Base-by-base conservation (phyloP, 805 yeast genomes). In the Groenewaldozyma salmanticensis region DNA sequence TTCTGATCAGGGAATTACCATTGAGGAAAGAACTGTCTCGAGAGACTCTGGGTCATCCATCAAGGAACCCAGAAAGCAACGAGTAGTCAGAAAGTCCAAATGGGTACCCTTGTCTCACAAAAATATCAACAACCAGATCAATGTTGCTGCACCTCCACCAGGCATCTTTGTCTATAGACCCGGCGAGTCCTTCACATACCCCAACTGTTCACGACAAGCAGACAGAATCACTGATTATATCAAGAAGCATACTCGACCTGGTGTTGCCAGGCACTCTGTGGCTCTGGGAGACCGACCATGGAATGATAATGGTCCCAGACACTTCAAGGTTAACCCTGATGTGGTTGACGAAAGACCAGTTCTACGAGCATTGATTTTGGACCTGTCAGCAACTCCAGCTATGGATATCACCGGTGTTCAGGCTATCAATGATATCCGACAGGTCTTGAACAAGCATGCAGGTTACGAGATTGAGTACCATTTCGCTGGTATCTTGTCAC, bases 141-240 rank as follows among this genome's bases (percentile, higher is more conserved):
- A 66, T 1, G 73, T 88, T 4, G 59, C 59, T 13, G 82, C 87
- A 1, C 95, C 96, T 13, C 96, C 96, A 21, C 85, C 90, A 1
- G 96, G 96, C 27, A 87, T 88, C 15, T 52, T 87, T 43, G 94
- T 88, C 2, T 88, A 79, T 66, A 74, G 92, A 52, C 81, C 92
- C 32, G 65, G 79, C 16, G 96, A 88, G 54, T 67, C 87, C 13
- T 81, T 83, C 62, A 74, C 85, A 1, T 88, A 86, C 63, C 77
- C 94, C 31, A 88, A 88, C 57, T 71, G 81, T 35, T 77, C 95
- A 0, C 64, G 72, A 46, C 94, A 82, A 58, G 68, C 74, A 34
- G 95, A 87, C 52, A 57, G 61, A 20, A 70, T 88, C 15, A 65
- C 77, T 36, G 88, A 81, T 45, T 78, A 79, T 50, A 78, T 82